Evolutionary conservation across 805 yeast species (phyloP).

Genomic region (Jamesozyma gamospora): DNA sequence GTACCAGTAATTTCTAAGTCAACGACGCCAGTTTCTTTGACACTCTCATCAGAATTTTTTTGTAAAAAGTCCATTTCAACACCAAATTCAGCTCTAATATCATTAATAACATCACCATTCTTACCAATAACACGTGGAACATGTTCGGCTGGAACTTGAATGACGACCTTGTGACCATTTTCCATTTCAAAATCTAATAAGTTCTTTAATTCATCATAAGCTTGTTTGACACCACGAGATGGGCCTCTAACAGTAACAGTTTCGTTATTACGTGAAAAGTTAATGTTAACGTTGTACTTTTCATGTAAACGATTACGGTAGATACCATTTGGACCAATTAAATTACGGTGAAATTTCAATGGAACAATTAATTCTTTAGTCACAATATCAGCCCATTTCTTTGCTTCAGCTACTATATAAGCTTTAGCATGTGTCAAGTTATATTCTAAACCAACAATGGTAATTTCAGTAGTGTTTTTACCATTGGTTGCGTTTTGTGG

Average conservation of each 20-base stretch:
- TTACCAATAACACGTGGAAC: conserved; percentile 85
- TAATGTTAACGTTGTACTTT: conserved; percentile 71
- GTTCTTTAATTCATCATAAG: conserved; percentile 75
- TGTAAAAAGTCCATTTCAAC: conserved; percentile 42
- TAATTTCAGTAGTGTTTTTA: conserved; percentile 35
- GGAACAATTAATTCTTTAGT: conserved; percentile 60
- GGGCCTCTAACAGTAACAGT: conserved; percentile 72
- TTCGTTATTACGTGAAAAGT: conserved; percentile 62
- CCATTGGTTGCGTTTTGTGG: conserved; percentile 38
- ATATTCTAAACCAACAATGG: conserved; percentile 65
- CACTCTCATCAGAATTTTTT: conserved; percentile 34
- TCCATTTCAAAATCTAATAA: conserved; percentile 79
- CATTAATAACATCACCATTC: conserved; percentile 72
- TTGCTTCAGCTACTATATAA: conserved; percentile 47
- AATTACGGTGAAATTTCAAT: conserved; percentile 61
- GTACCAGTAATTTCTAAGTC: conserved; percentile 72
- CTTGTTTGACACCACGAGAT: conserved; percentile 76
- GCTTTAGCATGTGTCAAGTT: conserved; percentile 65
- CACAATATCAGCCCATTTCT: conserved; percentile 75
- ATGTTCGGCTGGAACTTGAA: conserved; percentile 62
- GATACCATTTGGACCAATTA: conserved; percentile 77
- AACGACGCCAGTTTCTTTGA: conserved; percentile 40
- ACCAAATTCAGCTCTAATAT: conserved; percentile 53
- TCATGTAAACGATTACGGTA: conserved; percentile 79
- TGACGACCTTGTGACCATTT: conserved; percentile 58